Evolutionary conservation across 371 early-diverging fungal species (phyloP).

Genomic region (Coemansia sp.): DNA sequence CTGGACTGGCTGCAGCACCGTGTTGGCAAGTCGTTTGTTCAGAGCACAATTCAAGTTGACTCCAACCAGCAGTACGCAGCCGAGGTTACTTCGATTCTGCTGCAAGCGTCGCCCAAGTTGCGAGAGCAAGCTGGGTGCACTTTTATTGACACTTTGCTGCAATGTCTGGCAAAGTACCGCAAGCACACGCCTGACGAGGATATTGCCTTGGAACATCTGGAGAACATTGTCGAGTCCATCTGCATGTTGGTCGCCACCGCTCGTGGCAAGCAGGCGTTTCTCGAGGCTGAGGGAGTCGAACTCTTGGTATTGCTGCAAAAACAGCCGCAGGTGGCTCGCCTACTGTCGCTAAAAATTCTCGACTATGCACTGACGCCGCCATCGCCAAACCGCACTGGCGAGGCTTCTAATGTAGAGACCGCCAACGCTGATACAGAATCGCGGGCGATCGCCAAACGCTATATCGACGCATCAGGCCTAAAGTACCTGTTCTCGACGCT

Average conservation of each 20-base stretch:
- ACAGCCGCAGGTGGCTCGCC: constrained; percentile 73
- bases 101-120: constrained; percentile 58
- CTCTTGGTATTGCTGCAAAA: constrained; percentile 86
- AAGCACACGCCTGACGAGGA: constrained; percentile 71
- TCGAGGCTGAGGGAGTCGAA: constrained; percentile 86
- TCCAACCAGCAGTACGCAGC: constrained; percentile 83
- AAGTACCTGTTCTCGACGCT: constrained; percentile 77
- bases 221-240: constrained; percentile 81
- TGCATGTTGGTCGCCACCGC: constrained; percentile 63
- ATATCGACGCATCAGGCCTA: constrained; percentile 78
- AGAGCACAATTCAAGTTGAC: constrained; percentile 48
- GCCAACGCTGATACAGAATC: constrained; percentile 12
- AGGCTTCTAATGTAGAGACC: constrained; percentile 39
- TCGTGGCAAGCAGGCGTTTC: constrained; percentile 66
- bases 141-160: constrained; percentile 65
- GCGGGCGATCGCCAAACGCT: constrained; percentile 51
- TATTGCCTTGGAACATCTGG: constrained; percentile 86
- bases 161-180: constrained; percentile 56
- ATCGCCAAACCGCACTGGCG: not conserved
- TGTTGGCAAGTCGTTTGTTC: constrained; percentile 41
- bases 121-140: not conserved
- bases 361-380: constrained; percentile 63
- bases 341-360: constrained; percentile 84
- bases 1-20: constrained; percentile 74
- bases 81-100: constrained; percentile 80